Conservation (phyloP, 352 stramenopile species). For the Globisporangium uncinulatum region DNA sequence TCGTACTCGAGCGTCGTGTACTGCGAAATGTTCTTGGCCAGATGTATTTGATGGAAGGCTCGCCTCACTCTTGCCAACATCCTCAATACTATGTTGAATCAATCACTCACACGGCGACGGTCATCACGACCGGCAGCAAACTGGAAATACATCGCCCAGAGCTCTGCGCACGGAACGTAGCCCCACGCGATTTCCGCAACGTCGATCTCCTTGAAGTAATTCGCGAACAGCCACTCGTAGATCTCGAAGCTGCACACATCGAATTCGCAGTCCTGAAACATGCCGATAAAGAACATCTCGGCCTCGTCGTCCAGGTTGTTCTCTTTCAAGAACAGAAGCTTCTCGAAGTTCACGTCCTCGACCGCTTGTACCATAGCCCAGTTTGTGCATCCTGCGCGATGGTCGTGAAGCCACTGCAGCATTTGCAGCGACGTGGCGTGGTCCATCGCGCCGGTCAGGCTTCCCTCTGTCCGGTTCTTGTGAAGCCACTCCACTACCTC, state of each 20-base stretch:
- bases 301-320: background rate
- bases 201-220: background rate
- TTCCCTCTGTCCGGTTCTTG: background rate
- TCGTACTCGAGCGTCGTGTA: no score
- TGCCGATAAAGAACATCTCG: background rate
- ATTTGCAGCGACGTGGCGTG: background rate
- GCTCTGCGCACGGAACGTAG: background rate
- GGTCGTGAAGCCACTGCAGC: background rate
- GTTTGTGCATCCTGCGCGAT: conserved; percentile 4
- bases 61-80: no score
- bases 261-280: background rate
- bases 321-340: background rate
- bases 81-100: no score
- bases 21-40: no score
- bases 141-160: background rate
- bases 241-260: background rate
- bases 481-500: conserved; percentile 3
- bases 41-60: no score
- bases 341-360: background rate
- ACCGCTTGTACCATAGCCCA: conserved; percentile 9
- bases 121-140: background rate
- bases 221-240: background rate
- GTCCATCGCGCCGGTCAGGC: background rate
- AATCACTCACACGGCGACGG: no score
- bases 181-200: background rate